Evolutionary conservation across 192 early-diverging fungal species (phyloP).

Genomic region (Oehlia diaphana): DNA sequence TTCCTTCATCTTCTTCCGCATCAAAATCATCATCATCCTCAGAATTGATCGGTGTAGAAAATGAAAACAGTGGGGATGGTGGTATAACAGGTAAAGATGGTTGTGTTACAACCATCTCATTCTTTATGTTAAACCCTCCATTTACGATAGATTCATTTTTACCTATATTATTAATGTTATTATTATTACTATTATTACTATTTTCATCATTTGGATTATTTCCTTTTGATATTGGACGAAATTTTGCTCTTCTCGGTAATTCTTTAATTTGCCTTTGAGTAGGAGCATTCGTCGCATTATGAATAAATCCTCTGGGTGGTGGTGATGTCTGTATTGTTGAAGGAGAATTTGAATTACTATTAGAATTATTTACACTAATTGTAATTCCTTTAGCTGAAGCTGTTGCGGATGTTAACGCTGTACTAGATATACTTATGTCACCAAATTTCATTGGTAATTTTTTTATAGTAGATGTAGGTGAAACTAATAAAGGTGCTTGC

Average conservation of each 20-base stretch:
- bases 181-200: slow-evolving; percentile 1
- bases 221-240: slow-evolving; percentile 9
- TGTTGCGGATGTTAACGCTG: background rate
- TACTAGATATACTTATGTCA: slow-evolving; percentile 10
- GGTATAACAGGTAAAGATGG: slow-evolving; percentile 16
- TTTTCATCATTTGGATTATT: background rate
- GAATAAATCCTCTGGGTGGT: slow-evolving; percentile 18
- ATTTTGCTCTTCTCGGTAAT: slow-evolving; percentile 17
- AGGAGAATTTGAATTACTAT: slow-evolving; percentile 2
- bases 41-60: slow-evolving; percentile 27
- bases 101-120: background rate
- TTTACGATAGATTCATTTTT: slow-evolving; percentile 6
- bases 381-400: background rate
- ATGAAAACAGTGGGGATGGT: slow-evolving; percentile 26
- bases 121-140: background rate
- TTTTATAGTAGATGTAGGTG: slow-evolving; percentile 4
- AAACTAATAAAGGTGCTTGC: background rate
- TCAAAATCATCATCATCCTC: slow-evolving; percentile 30
- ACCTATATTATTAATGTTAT: background rate
- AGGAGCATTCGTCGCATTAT: slow-evolving; percentile 20
- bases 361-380: slow-evolving; percentile 11
- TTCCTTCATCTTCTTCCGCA: slow-evolving; percentile 27
- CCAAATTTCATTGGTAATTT: slow-evolving; percentile 24
- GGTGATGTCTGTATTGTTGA: slow-evolving; percentile 9
- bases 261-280: slow-evolving; percentile 21